These are phyloP conservation scores for Lactarius trivialis DNA, from an alignment of 768 basidiomycete genomes.

Conservation along the genomic window DNA sequence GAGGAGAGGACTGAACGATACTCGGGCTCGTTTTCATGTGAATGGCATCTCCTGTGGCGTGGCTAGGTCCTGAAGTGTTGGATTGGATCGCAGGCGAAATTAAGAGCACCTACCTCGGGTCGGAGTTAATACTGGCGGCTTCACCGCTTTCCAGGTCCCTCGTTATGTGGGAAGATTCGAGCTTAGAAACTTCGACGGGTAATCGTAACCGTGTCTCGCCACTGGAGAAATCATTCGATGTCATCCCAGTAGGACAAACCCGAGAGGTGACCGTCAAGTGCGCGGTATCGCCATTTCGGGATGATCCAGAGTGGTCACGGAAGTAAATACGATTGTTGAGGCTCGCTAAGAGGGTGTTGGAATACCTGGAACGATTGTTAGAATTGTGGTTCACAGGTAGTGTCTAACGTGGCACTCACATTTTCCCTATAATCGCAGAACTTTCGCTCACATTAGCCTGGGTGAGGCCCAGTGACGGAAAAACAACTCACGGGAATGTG, in stretches of 20 bases:
- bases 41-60: neutral
- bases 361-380: slow-evolving; percentile 9
- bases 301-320: slow-evolving; percentile 5
- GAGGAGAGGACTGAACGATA: neutral
- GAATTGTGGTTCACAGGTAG: neutral
- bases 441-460: slow-evolving; percentile 9
- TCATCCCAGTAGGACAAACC: neutral
- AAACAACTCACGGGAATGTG: slow-evolving; percentile 3
- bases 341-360: slow-evolving; percentile 27
- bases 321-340: slow-evolving; percentile 24
- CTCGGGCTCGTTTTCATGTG: neutral
- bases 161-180: neutral
- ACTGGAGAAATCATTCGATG: neutral
- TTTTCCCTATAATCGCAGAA: slow-evolving; percentile 22
- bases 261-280: neutral
- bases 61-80: neutral
- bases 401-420: slow-evolving; percentile 5
- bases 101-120: neutral
- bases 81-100: neutral
- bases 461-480: neutral
- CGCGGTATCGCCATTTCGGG: neutral
- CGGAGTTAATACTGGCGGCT: neutral
- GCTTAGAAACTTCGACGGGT: neutral
- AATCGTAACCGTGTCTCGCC: neutral
- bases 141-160: neutral